Percentiles rank a stretch among this genome's conserved stretches.
Conservation (phyloP, 257 asterid genomes). For the Nicotiana undulata region DNA sequence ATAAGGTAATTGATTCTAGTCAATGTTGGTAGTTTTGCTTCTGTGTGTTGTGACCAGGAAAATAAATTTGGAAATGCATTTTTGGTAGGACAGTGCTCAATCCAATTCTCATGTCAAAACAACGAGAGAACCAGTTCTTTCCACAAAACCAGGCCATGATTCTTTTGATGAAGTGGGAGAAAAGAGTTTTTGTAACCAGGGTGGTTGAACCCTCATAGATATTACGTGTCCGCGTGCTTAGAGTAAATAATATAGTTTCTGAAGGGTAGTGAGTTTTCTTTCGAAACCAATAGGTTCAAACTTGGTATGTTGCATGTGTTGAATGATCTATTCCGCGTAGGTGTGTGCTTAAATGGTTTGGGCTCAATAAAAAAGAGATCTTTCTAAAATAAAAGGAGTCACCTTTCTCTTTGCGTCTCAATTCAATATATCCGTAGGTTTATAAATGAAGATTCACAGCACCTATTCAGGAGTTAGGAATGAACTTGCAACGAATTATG, state of each 20-base stretch:
- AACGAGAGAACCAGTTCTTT: not conserved
- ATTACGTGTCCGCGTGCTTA: not conserved
- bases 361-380: not conserved
- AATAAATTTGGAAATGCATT: not conserved
- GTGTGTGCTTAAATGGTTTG: not conserved
- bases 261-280: not conserved
- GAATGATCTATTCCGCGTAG: not conserved
- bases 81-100: not conserved
- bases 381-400: not conserved
- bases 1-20: too few relatives aligned
- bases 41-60: not conserved
- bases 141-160: not conserved
- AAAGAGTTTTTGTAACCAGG: not conserved
- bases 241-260: not conserved
- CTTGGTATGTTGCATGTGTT: not conserved
- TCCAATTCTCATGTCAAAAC: not conserved
- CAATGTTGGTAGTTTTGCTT: not conserved
- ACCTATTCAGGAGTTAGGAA: not conserved
- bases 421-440: not conserved
- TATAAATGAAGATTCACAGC: not conserved
- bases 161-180: not conserved
- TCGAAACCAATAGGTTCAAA: not conserved
- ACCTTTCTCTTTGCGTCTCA: too few relatives aligned
- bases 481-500: not conserved
- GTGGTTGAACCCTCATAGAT: not conserved